Evolutionary conservation across 768 basidiomycete species (phyloP), one percentile per base, ranked within the genome.

Genomic region (Cystofilobasidium ferigula): DNA sequence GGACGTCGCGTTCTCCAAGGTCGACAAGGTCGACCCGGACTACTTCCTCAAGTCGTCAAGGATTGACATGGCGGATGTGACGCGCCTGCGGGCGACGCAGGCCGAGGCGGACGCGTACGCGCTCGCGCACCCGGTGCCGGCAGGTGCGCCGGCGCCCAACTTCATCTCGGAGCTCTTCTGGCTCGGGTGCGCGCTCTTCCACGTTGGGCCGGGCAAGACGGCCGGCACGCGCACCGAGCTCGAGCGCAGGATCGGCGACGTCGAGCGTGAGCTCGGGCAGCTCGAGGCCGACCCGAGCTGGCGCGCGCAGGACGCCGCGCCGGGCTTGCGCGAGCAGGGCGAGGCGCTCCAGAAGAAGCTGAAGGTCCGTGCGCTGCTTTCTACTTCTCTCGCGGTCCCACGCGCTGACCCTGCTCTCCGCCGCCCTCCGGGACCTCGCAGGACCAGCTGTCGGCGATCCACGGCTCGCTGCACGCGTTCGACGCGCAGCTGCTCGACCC

Each of bases 151-250:
- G 3, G 74, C 85, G 7, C 85, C 88, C 2, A 95, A 95, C 74
- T 99, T 99, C 76, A 90, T 97, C 69, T 90, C 94, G 8, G 86
- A 97, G 51, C 84, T 95, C 24, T 98, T 97, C 79, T 97, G 88
- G 78, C 81, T 97, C 51, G 81, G 86, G 10, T 82, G 88, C 57
- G 86, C 90, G 0, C 87, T 86, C 80, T 86, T 87, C 63, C 94
- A 99, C 76, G 86, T 90, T 64, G 94, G 93, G 3, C 83, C 88
- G 68, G 81, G 88, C 70, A 85, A 83, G 74, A 89, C 90, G 0
- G 85, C 93, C 53, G 84, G 84, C 45, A 84, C 81, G 5, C 85
- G 84, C 70, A 85, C 84, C 36, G 71, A 74, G 12, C 72, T 77
- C 18, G 74, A 75, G 56, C 74, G 77, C 71, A 75, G 77, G 57